Percentiles rank a stretch among this genome's conserved stretches.
phyloP scores from a whole-genome alignment of 2,329 filamentous ascomycete genomes.

The Fusarium sp. region DNA sequence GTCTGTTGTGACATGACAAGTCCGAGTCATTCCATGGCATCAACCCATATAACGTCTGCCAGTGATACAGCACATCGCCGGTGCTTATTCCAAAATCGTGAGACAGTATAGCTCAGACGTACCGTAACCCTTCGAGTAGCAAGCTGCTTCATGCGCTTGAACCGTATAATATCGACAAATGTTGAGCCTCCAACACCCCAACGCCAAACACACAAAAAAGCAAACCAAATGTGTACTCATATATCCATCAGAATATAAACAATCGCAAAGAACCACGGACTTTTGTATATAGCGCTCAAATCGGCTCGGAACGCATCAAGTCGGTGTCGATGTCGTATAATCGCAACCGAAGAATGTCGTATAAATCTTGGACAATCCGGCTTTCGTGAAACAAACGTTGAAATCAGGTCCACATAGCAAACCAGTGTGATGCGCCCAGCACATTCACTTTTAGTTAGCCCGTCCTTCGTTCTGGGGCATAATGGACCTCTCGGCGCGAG shows the following conservation, averaged over 20 bases:
- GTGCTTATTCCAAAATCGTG: neutral
- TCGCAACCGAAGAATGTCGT: neutral
- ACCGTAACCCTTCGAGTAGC: neutral
- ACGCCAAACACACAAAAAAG: conserved; percentile 32
- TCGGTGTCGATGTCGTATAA: neutral
- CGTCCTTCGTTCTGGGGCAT: conserved; percentile 51
- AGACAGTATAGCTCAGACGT: neutral
- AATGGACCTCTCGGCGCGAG: conserved; percentile 65
- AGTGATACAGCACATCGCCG: neutral
- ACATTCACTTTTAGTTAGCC: conserved; percentile 1
- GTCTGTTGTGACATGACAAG: neutral
- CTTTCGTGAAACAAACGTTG: neutral
- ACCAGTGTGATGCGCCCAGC: neutral
- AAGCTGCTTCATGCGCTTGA: conserved; percentile 4
- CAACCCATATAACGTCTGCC: neutral
- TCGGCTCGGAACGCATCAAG: conserved; percentile 8
- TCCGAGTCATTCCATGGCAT: neutral
- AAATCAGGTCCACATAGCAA: neutral
- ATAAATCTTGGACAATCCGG: conserved; percentile 1
- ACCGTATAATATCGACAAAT: neutral
- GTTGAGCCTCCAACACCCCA: conserved; percentile 28
- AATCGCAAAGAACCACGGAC: conserved; percentile 23
- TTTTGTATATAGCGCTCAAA: conserved; percentile 24
- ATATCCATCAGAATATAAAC: conserved; percentile 9
- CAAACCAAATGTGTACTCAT: neutral